A percentile compares a stretch with the other conserved stretches of the same genome.
phyloP scores from a whole-genome alignment of 2,329 filamentous ascomycete genomes.

The Nemania sp. region DNA sequence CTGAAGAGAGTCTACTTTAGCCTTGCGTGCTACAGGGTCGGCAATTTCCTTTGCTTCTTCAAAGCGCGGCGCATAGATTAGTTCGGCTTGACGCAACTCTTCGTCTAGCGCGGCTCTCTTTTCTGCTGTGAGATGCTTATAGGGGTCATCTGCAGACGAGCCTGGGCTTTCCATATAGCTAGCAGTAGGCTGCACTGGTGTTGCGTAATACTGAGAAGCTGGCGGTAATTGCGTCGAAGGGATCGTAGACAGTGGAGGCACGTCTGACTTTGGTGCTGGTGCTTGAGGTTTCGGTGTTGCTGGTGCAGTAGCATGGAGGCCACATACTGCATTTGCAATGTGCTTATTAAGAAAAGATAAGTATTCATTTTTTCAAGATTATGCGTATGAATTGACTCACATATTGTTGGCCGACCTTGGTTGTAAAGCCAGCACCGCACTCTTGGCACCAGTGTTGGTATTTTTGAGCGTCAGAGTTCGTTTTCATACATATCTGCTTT shows the following conservation, averaged over 20 bases:
- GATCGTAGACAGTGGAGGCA: slow-evolving; percentile 29
- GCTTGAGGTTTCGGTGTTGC: slow-evolving; percentile 39
- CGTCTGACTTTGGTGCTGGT: slow-evolving; percentile 22
- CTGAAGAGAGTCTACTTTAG: slow-evolving; percentile 57
- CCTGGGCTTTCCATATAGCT: slow-evolving; percentile 16
- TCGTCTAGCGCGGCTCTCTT: slow-evolving; percentile 50
- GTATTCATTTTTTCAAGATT: slow-evolving; percentile 10
- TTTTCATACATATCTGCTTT: slow-evolving; percentile 52
- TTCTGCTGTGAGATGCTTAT: slow-evolving; percentile 57
- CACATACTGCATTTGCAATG: slow-evolving; percentile 59
- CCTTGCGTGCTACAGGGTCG: slow-evolving; percentile 51
- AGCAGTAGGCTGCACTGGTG: slow-evolving; percentile 25
- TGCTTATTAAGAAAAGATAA: slow-evolving; percentile 52
- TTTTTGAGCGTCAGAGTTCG: slow-evolving; percentile 41
- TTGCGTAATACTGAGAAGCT: slow-evolving; percentile 29
- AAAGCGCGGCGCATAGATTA: slow-evolving; percentile 57
- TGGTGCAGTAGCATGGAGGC: slow-evolving; percentile 52
- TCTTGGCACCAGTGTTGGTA: slow-evolving; percentile 57
- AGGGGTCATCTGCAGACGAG: slow-evolving; percentile 54
- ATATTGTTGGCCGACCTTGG: slow-evolving; percentile 57
- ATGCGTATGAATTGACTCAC: slow-evolving; percentile 45
- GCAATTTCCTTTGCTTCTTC: slow-evolving; percentile 55
- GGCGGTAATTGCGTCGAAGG: slow-evolving; percentile 14
- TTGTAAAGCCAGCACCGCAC: slow-evolving; percentile 61
- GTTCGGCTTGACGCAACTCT: slow-evolving; percentile 55